Conservation (phyloP, 345 rosid genomes). For the Brassica nigra region DNA sequence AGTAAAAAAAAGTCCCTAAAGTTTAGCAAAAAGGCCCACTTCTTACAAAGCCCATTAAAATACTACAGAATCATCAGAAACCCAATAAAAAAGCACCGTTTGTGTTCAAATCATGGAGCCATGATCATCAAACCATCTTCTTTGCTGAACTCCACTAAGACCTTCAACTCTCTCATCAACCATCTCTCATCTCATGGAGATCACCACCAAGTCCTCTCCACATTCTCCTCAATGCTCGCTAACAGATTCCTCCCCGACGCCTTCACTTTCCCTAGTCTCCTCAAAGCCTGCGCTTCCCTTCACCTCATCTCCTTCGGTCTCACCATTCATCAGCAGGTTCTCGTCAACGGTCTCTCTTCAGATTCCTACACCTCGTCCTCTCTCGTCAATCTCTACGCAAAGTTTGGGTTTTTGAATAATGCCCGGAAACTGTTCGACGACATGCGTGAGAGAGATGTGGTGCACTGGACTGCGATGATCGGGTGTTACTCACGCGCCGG, state of each 20-base stretch:
- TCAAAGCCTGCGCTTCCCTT: constrained; percentile 58
- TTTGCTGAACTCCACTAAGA: constrained; percentile 36
- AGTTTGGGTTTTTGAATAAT: constrained; percentile 27
- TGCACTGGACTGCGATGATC: constrained; percentile 55
- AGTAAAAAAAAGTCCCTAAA: no score
- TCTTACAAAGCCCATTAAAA: background rate
- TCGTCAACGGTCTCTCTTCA: constrained; percentile 55
- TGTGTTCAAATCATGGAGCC: constrained; percentile 19
- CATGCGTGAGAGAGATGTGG: constrained; percentile 52
- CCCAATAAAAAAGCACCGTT: background rate
- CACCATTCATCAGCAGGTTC: constrained; percentile 49
- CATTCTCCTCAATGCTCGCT: constrained; percentile 47
- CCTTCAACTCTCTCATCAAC: constrained; percentile 43
- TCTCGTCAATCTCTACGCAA: constrained; percentile 49
- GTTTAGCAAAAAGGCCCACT: background rate
- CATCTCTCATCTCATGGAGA: constrained; percentile 49
- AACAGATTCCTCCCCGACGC: constrained; percentile 41
- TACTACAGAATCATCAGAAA: background rate
- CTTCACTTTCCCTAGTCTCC: constrained; percentile 53
- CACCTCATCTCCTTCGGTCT: constrained; percentile 47
- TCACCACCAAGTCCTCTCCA: constrained; percentile 40
- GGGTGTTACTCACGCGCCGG: constrained; percentile 55
- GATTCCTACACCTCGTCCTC: constrained; percentile 58
- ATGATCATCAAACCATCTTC: constrained; percentile 42
- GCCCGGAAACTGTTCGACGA: constrained; percentile 56